Base-by-base conservation (phyloP, 345 rosid species). In the Eucalyptus melliodora region DNA sequence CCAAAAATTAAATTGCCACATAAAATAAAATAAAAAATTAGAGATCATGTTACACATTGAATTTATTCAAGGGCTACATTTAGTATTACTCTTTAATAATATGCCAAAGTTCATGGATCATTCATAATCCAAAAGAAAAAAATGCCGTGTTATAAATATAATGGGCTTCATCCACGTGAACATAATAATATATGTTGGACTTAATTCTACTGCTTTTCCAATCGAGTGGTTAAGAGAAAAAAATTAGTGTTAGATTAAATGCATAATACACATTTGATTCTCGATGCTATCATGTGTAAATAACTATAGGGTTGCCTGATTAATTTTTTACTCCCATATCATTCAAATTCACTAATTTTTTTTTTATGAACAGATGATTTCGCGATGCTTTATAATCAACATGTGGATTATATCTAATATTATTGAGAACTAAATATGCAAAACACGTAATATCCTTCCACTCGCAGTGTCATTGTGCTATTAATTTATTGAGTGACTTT, bases 401-500 rank as follows among this genome's bases (percentile, higher is more conserved):
- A 17, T 3, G 81, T n/a, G 40, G 21, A 15, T 62, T 13, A 1
- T 62, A 62, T 62, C 19, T 56, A 23, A 56, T 56, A 56, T 56
- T 23, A 56, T 62, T 6, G 16, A 62, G 16, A 62, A 65, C 0
- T 14, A 65, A 34, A 34, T 5, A 69, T 17, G 2, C 2, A 3
- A 34, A 34, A 69, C 24, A 17, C 26, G 1, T 8, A 34, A 34
- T 34, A 69, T 5, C 81, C 44, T 9, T 69, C 2, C 4, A 7
- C 44, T 69, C 4, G 0, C 26, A 0, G 3, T 9, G 23, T 5
- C 1, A 10, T 72, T 0, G 40, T 34, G 11, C 11, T 34, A 17
- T 37, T 23, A 34, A 34, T 72, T 72, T 19, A 19, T 34, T 4
- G 62, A 53, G 56, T 53, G 0, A 7, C 26, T 53, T 19, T 53